These are phyloP conservation scores for Ganoderma resinaceum DNA, from an alignment of 1,284 basidiomycete genomes.

Conservation along the genomic window DNA sequence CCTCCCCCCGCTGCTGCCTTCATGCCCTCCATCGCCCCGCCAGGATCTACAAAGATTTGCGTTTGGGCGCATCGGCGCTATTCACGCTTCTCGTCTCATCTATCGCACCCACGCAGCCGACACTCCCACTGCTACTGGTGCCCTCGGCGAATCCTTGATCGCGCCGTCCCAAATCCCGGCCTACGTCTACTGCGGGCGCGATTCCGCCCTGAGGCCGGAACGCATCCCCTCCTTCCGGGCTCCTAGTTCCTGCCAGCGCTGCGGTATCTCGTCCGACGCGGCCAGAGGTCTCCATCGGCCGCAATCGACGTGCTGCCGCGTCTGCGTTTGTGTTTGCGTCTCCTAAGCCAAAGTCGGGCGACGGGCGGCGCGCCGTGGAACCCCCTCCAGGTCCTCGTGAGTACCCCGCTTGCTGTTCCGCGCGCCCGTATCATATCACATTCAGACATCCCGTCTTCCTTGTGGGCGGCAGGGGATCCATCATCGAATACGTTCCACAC, in stretches of 20 bases:
- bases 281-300: not conserved
- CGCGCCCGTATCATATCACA: not conserved
- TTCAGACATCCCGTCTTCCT: not conserved
- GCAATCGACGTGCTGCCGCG: no score
- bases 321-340: no score
- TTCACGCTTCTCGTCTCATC: not conserved
- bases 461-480: slow-evolving; percentile 4
- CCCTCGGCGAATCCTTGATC: not conserved
- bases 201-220: not conserved
- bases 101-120: not conserved
- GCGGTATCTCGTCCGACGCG: not conserved
- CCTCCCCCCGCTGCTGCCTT: no score
- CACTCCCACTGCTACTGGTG: not conserved
- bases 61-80: not conserved
- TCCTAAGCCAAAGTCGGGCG: no score
- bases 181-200: not conserved
- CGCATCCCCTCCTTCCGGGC: no score
- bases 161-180: not conserved
- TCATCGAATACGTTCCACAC: not conserved
- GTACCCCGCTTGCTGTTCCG: not conserved
- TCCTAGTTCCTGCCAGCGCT: no score
- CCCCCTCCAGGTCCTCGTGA: not conserved
- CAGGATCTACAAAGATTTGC: slow-evolving; percentile 4
- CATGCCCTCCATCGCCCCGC: not conserved
- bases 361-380: not conserved